phyloP scores from a whole-genome alignment of 305 asterid species.

The Salvia sclarea region DNA sequence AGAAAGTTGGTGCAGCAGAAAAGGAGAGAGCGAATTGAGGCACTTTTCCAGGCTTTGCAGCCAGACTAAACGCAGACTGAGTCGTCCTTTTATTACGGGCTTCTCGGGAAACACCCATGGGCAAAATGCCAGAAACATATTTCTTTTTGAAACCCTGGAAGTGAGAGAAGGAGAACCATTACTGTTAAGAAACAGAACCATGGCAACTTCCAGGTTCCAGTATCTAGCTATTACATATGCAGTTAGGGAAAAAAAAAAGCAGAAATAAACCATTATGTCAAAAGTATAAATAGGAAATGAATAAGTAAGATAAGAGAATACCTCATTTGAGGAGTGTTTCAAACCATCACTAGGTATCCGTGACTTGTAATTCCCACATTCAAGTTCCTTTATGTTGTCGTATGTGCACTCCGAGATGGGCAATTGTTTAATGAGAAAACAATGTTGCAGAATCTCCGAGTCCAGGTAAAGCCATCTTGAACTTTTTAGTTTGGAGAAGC shows the following conservation, averaged over 20 bases:
- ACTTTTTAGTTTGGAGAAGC: slow-evolving; percentile 60
- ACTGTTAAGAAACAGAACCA: slow-evolving; percentile 24
- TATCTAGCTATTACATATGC: slow-evolving; percentile 20
- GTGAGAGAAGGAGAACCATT: slow-evolving; percentile 30
- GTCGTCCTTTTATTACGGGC: slow-evolving; percentile 40
- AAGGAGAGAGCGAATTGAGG: slow-evolving; percentile 60
- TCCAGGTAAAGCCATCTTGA: slow-evolving; percentile 75
- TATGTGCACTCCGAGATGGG: slow-evolving; percentile 81
- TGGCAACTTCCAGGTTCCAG: slow-evolving; percentile 14
- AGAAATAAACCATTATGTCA: slow-evolving; percentile 24
- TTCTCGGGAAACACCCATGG: slow-evolving; percentile 52
- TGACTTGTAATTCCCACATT: slow-evolving; percentile 40
- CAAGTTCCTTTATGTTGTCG: slow-evolving; percentile 73
- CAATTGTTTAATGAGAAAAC: slow-evolving; percentile 59
- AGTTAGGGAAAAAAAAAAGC: slow-evolving; percentile 3
- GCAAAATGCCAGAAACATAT: slow-evolving; percentile 43
- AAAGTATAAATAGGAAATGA: slow-evolving; percentile 15
- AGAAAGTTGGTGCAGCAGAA: slow-evolving; percentile 69
- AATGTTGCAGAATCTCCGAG: slow-evolving; percentile 61
- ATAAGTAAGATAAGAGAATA: slow-evolving; percentile 33
- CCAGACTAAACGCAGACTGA: slow-evolving; percentile 44
- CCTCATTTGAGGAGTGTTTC: slow-evolving; percentile 51
- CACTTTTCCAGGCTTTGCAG: slow-evolving; percentile 51
- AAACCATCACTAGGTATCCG: slow-evolving; percentile 39
- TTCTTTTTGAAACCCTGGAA: slow-evolving; percentile 52